Evolutionary conservation across 2,329 filamentous ascomycete genomes (phyloP).

Genomic region (Niveomyces coronatus): DNA sequence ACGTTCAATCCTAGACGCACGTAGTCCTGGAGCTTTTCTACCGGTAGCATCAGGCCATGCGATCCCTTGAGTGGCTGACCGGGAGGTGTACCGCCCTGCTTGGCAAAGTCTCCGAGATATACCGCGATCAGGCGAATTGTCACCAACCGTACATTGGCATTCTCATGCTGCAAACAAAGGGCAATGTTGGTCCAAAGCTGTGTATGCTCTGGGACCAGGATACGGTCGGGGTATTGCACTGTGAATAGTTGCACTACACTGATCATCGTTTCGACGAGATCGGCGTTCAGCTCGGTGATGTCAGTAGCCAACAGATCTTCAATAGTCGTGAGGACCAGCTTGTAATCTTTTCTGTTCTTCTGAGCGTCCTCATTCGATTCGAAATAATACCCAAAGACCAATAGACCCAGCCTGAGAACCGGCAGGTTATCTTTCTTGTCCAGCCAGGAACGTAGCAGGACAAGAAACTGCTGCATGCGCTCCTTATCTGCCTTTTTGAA

Average conservation of each 20-base stretch:
- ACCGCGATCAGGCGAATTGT: constrained; percentile 62
- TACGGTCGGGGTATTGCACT: constrained; percentile 51
- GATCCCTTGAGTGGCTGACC: constrained; percentile 57
- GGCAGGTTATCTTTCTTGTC: constrained; percentile 62
- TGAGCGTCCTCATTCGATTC: constrained; percentile 50
- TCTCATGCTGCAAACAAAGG: constrained; percentile 59
- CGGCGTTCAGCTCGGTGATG: constrained; percentile 47
- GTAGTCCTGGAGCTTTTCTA: constrained; percentile 52
- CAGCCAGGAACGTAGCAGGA: constrained; percentile 64
- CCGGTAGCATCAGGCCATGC: constrained; percentile 57
- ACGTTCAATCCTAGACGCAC: constrained; percentile 40
- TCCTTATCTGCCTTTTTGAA: constrained; percentile 71
- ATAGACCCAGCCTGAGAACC: constrained; percentile 63
- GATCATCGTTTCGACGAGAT: constrained; percentile 65
- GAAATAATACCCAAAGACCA: constrained; percentile 76
- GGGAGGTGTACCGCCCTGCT: constrained; percentile 37
- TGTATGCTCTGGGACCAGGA: constrained; percentile 49
- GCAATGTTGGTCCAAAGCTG: constrained; percentile 63
- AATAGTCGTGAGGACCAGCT: constrained; percentile 47
- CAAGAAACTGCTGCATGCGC: constrained; percentile 58
- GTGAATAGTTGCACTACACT: constrained; percentile 58
- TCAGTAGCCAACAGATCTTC: constrained; percentile 43
- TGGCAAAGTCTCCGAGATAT: constrained; percentile 74
- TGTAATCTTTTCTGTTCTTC: constrained; percentile 58
- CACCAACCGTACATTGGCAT: constrained; percentile 65